phyloP scores from a whole-genome alignment of 2,329 filamentous ascomycete species.

The Xylariales sp. region DNA sequence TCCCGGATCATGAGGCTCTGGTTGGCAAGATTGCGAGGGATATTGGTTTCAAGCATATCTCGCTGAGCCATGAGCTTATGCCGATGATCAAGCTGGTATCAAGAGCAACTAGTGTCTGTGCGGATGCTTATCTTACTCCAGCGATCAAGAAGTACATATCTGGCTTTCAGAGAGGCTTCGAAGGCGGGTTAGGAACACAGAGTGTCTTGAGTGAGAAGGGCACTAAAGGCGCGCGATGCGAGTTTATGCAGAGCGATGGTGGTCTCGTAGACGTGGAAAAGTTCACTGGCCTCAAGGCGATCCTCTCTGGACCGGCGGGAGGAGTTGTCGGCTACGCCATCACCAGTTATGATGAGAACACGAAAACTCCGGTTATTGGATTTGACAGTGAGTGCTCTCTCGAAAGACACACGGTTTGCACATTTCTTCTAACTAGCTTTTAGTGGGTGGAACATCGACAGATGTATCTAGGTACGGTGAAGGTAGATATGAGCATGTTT shows the following conservation, averaged over 20 bases:
- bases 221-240: conserved; percentile 71
- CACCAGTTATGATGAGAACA: conserved; percentile 81
- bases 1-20: conserved; percentile 76
- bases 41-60: conserved; percentile 80
- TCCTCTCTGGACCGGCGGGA: conserved; percentile 86
- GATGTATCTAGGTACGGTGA: conserved; percentile 85
- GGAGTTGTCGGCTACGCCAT: conserved; percentile 90
- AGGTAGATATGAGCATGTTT: conserved; percentile 87
- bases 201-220: conserved; percentile 66
- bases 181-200: conserved; percentile 71
- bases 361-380: conserved; percentile 81
- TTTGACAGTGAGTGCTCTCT: conserved; percentile 59
- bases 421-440: conserved; percentile 10
- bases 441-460: conserved; percentile 74
- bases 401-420: too few relatives aligned
- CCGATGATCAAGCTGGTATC: conserved; percentile 86
- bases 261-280: conserved; percentile 68
- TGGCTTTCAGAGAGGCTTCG: conserved; percentile 77
- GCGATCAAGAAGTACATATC: conserved; percentile 69
- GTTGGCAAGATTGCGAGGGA: conserved; percentile 73
- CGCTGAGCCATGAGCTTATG: conserved; percentile 76
- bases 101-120: conserved; percentile 70
- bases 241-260: conserved; percentile 93
- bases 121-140: conserved; percentile 76
- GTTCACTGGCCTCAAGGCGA: conserved; percentile 81